Conservation (phyloP, 2,329 filamentous ascomycete genomes). For the Shiraia sp. region DNA sequence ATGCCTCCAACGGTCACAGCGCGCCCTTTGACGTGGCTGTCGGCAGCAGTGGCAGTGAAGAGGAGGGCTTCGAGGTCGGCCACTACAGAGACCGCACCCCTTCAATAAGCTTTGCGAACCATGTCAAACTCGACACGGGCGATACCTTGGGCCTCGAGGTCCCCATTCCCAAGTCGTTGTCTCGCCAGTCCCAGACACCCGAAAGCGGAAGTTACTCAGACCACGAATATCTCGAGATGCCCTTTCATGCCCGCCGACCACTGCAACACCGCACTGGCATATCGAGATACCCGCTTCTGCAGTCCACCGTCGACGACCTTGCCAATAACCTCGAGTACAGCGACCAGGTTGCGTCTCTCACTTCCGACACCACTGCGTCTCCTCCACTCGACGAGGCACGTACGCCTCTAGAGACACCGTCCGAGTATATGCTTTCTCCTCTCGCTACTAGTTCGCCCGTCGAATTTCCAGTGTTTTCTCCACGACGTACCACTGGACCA, state of each 20-base stretch:
- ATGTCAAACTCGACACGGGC: conserved; percentile 48
- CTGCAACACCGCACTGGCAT: conserved; percentile 29
- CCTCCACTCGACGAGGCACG: conserved; percentile 43
- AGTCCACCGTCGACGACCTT: conserved; percentile 40
- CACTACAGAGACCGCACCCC: conserved; percentile 39
- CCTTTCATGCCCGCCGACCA: conserved; percentile 25
- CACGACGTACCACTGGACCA: conserved; percentile 26
- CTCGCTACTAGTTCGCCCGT: conserved; percentile 39
- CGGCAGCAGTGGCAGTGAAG: conserved; percentile 30
- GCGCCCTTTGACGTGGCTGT: conserved; percentile 26
- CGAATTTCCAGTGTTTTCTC: conserved; percentile 38
- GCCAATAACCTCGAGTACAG: conserved; percentile 28
- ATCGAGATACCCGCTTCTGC: conserved; percentile 40
- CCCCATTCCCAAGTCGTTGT: conserved; percentile 40
- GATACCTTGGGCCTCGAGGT: conserved; percentile 43
- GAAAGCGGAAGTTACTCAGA: conserved; percentile 39
- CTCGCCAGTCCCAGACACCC: conserved; percentile 21
- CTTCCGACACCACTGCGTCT: conserved; percentile 48
- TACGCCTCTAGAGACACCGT: conserved; percentile 41
- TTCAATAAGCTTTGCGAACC: conserved; percentile 47
- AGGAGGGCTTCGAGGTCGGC: conserved; percentile 27
- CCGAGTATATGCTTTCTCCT: conserved; percentile 42
- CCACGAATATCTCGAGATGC: conserved; percentile 38
- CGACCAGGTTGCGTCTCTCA: conserved; percentile 47
- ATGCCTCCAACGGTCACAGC: conserved; percentile 18